Evolutionary conservation across 768 basidiomycete genomes (phyloP).

Genomic region (Suillus clintonianus): DNA sequence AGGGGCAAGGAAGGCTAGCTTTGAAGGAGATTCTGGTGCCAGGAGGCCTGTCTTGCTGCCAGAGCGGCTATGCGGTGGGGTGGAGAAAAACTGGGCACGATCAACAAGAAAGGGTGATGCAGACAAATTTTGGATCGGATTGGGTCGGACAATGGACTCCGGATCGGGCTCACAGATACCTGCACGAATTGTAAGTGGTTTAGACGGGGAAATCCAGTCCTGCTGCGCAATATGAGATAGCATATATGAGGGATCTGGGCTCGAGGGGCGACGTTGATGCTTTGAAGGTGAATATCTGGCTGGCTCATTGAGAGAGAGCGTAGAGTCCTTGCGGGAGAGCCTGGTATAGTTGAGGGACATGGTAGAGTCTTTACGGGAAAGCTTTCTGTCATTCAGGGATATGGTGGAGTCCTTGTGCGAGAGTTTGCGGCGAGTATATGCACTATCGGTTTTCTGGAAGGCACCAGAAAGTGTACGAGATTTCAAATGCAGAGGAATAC

Average conservation of each 20-base stretch:
- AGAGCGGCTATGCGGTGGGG: conserved; percentile 17
- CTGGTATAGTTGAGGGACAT: conserved; percentile 17
- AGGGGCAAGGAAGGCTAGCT: not conserved
- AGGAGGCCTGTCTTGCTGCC: conserved; percentile 2
- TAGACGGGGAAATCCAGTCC: conserved; percentile 16
- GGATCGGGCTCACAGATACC: not conserved
- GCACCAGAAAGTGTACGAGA: conserved; percentile 41
- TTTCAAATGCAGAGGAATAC: conserved; percentile 30
- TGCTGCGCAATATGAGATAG: conserved; percentile 15
- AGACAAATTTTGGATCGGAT: not conserved
- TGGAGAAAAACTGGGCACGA: conserved; percentile 28
- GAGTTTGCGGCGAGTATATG: not conserved
- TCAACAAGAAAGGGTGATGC: conserved; percentile 18
- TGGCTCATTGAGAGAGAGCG: conserved; percentile 9
- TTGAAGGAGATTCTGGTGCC: not conserved
- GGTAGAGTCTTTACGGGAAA: conserved; percentile 19
- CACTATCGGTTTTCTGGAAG: conserved; percentile 17
- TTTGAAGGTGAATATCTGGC: conserved; percentile 15
- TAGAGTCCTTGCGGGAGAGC: conserved; percentile 5
- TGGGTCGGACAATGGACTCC: not conserved
- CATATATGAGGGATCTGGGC: conserved; percentile 30
- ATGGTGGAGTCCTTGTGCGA: conserved; percentile 3
- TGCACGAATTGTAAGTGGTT: conserved; percentile 6
- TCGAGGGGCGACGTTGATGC: conserved; percentile 20
- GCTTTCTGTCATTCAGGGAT: conserved; percentile 9